These are phyloP conservation scores for Phaeosphaeriaceae sp. DNA, from an alignment of 2,329 filamentous ascomycete genomes.

Conservation along the genomic window DNA sequence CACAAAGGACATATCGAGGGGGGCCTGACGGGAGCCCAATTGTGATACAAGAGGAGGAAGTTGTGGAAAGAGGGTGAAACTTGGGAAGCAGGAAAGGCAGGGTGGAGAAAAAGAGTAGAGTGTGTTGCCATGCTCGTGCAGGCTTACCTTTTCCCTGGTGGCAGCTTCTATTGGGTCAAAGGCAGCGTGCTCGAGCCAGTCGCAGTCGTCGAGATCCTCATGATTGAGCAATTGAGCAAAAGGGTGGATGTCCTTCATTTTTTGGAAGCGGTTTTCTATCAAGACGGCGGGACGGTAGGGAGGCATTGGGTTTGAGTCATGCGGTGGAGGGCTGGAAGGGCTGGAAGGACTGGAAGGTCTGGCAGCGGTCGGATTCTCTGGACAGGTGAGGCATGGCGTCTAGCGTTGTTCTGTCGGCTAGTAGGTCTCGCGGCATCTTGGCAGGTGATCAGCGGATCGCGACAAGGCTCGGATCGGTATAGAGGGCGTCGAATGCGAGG, in stretches of 20 bases:
- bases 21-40: slow-evolving; percentile 22
- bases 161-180: slow-evolving; percentile 66
- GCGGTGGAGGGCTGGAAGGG: slow-evolving; percentile 21
- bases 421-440: slow-evolving; percentile 53
- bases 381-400: slow-evolving; percentile 47
- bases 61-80: slow-evolving; percentile 2
- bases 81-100: too few relatives aligned
- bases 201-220: slow-evolving; percentile 68
- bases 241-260: slow-evolving; percentile 68
- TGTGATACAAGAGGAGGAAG: slow-evolving; percentile 10
- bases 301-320: slow-evolving; percentile 23
- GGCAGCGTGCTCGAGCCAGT: slow-evolving; percentile 62
- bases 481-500: too few relatives aligned
- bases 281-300: slow-evolving; percentile 31
- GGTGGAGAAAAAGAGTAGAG: too few relatives aligned
- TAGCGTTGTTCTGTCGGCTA: slow-evolving; percentile 45
- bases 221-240: slow-evolving; percentile 75
- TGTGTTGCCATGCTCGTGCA: too few relatives aligned
- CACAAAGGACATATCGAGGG: slow-evolving; percentile 15
- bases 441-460: slow-evolving; percentile 10
- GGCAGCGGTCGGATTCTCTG: slow-evolving; percentile 38
- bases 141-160: slow-evolving; percentile 65
- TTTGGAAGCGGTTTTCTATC: slow-evolving; percentile 36
- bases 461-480: slow-evolving; percentile 4
- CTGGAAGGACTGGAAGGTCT: too few relatives aligned